Evolutionary conservation across 106 monocot species (phyloP), one percentile per base, ranked within the genome.

Genomic region (Dioscorea dumetorum): DNA sequence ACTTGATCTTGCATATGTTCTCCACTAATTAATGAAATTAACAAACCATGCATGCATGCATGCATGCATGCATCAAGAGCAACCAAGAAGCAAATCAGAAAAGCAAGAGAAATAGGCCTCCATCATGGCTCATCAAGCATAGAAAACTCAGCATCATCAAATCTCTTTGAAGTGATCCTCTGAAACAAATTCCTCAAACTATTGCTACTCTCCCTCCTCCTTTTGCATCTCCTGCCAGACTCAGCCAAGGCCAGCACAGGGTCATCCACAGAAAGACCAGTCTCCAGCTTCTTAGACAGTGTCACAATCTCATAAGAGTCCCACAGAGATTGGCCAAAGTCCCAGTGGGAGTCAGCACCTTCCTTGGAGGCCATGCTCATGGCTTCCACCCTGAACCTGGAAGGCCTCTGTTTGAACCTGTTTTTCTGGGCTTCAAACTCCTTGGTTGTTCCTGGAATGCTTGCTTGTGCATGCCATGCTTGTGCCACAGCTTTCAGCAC

Each of bases 261-360:
- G 34, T 67, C 54, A 63, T 78, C 74, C 19, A 75, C 18, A 9
- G 19, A 68, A 13, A 85, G 66, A 54, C 60, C 75, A 31, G 76
- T 57, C 69, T 90, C 90, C 23, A 90, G 76, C 78, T 62, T 78
- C 74, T 66, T 80, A 1, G 86, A 70, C 0, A 90, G 49, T 14
- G 78, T 76, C 35, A 86, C 83, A 50, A 90, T 78, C 81, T 90
- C 90, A 67, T 90, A 90, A 21, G 90, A 71, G 73, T 90, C 86
- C 76, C 78, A 83, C 16, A 86, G 74, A 13, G 86, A 90, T 66
- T 57, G 70, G 2, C 57, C 31, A 73, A 90, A 90, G 78, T 90
- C 85, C 90, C 90, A 83, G 5, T 12, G 17, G 60, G 61, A 11
- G 12, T 8, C 12, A 3, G 15, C 19, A 16, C 62, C 54, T 18